Evolutionary conservation across 1,284 basidiomycete species (phyloP).

Genomic region (Ceratobasidium papillatum): DNA sequence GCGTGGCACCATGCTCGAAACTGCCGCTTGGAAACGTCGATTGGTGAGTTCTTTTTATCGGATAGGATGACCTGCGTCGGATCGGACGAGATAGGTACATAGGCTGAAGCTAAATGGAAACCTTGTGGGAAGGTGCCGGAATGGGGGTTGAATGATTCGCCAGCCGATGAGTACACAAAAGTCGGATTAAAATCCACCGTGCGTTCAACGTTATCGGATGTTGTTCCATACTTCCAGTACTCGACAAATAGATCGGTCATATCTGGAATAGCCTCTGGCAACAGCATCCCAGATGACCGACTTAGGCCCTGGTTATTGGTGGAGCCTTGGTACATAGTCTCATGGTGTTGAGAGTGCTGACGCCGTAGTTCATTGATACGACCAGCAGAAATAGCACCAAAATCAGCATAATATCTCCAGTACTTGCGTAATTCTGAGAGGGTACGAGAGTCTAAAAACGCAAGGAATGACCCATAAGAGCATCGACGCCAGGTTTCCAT

Average conservation of each 20-base stretch:
- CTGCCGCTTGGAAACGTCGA: too few relatives aligned
- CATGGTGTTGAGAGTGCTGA: too few relatives aligned
- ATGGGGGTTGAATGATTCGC: conserved; percentile 57
- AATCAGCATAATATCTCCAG: too few relatives aligned
- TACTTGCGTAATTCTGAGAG: background rate
- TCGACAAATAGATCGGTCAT: conserved; percentile 48
- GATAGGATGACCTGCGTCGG: too few relatives aligned
- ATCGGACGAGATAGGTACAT: conserved; percentile 46
- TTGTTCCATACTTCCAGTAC: conserved; percentile 60
- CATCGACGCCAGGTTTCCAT: background rate
- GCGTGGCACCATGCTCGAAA: conserved; percentile 55
- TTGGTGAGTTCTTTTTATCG: too few relatives aligned
- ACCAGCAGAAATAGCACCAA: too few relatives aligned
- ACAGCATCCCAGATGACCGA: conserved; percentile 57
- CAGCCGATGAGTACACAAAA: conserved; percentile 56
- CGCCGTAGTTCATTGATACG: too few relatives aligned
- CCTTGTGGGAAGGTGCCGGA: conserved; percentile 59
- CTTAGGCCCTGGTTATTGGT: conserved; percentile 27
- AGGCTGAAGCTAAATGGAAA: conserved; percentile 60
- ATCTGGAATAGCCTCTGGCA: conserved; percentile 45
- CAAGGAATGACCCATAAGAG: background rate
- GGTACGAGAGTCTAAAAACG: background rate
- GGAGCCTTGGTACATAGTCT: too few relatives aligned
- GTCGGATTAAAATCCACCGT: conserved; percentile 59
- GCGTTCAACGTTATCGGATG: conserved; percentile 47